Percentiles rank a stretch among this genome's conserved stretches.
phyloP scores from a whole-genome alignment of 2,329 filamentous ascomycete species.

The Epichloe sibirici region DNA sequence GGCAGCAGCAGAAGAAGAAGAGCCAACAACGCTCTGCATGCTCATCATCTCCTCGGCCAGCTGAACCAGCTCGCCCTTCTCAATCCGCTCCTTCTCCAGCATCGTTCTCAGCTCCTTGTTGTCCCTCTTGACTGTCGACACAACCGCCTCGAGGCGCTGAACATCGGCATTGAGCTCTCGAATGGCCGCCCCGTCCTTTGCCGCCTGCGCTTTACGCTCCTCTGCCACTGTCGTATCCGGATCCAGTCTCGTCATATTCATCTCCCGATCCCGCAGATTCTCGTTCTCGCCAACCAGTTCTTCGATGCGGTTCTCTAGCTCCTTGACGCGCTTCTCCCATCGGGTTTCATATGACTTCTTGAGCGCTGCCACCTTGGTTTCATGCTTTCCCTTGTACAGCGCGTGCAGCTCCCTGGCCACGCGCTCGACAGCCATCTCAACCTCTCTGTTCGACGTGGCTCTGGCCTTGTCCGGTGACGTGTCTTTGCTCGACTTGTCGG shows the following conservation, averaged over 20 bases:
- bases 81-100: constrained; percentile 62
- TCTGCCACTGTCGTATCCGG: constrained; percentile 32
- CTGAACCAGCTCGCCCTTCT: constrained; percentile 73
- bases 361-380: constrained; percentile 84
- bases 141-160: constrained; percentile 60
- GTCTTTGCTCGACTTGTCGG: constrained; percentile 13
- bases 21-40: constrained; percentile 38
- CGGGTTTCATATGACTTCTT: constrained; percentile 76
- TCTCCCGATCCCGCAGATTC: constrained; percentile 52
- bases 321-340: constrained; percentile 77
- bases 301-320: constrained; percentile 61
- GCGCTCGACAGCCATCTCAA: constrained; percentile 77
- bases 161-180: constrained; percentile 61
- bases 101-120: constrained; percentile 52
- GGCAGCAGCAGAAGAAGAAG: constrained; percentile 3
- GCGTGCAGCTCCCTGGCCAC: constrained; percentile 88
- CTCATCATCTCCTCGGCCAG: constrained; percentile 76
- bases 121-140: constrained; percentile 56
- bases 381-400: constrained; percentile 94
- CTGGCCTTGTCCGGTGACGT: constrained; percentile 27
- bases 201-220: constrained; percentile 44
- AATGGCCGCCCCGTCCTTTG: constrained; percentile 54
- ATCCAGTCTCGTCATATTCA: constrained; percentile 49
- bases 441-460: constrained; percentile 40
- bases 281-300: constrained; percentile 64